phyloP scores from a whole-genome alignment of 495 filamentous ascomycete species.

The Astrocystis sublimbata region DNA sequence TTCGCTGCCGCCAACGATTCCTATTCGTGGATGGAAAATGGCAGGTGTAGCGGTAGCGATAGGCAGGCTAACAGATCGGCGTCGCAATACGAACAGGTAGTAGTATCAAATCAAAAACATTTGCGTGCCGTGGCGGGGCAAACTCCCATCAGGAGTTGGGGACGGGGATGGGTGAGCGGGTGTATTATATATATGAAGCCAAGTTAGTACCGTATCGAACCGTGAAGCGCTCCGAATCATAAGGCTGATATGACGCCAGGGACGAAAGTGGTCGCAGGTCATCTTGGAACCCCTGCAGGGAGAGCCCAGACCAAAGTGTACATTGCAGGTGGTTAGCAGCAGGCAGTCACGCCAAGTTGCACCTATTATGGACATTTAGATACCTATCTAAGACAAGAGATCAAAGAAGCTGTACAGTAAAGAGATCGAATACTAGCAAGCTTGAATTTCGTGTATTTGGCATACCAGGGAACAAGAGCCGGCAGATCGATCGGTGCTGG shows the following conservation, averaged over 20 bases:
- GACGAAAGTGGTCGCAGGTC: neutral
- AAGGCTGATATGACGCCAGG: conserved; percentile 8
- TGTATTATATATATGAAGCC: conserved; percentile 11
- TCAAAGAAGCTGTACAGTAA: too few relatives aligned
- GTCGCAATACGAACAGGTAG: neutral
- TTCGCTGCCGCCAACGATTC: neutral
- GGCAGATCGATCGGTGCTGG: too few relatives aligned
- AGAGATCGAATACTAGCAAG: too few relatives aligned
- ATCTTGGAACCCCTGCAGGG: neutral
- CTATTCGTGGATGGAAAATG: neutral
- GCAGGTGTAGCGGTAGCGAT: neutral
- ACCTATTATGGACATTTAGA: too few relatives aligned
- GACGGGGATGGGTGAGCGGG: neutral
- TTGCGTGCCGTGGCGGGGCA: neutral
- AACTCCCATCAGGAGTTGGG: neutral
- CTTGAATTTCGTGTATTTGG: too few relatives aligned
- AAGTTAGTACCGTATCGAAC: neutral
- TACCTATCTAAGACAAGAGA: too few relatives aligned
- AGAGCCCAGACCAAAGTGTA: neutral
- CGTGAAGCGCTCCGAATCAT: too few relatives aligned
- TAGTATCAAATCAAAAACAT: neutral
- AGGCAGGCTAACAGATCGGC: neutral
- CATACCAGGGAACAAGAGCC: too few relatives aligned
- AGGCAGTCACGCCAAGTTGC: too few relatives aligned
- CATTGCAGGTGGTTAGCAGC: neutral